Percentiles rank a stretch among this genome's conserved stretches.
Conservation (phyloP, 768 basidiomycete genomes). For the Dacryopinax spathularia region DNA sequence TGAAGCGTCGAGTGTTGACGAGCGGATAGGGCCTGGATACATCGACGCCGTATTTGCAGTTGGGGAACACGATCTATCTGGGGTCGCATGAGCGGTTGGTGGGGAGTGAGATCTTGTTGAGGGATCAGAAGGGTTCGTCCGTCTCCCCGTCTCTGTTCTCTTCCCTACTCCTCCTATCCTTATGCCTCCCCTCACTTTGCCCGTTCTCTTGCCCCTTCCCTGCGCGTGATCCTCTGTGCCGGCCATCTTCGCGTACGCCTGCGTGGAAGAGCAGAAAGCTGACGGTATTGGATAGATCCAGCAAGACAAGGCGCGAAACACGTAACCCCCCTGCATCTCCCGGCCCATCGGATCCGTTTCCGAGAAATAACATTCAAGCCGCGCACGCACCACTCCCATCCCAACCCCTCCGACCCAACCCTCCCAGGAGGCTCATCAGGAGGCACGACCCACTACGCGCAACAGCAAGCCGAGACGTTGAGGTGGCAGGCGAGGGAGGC, state of each 20-base stretch:
- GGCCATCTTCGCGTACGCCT: too few species aligned
- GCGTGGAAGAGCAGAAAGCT: too few species aligned
- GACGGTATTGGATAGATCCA: background rate
- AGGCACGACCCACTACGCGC: too few species aligned
- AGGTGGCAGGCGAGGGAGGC: too few species aligned
- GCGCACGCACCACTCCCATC: too few species aligned
- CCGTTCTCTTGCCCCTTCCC: background rate
- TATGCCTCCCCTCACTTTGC: background rate
- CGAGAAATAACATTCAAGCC: background rate
- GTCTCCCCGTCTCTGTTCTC: background rate
- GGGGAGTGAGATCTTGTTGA: background rate
- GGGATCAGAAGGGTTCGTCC: background rate
- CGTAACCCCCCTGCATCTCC: background rate
- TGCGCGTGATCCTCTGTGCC: background rate
- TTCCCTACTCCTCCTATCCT: background rate
- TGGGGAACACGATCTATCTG: background rate
- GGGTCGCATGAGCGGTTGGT: background rate
- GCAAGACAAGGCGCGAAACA: background rate
- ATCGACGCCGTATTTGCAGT: background rate
- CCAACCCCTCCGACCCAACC: too few species aligned
- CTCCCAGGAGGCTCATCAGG: too few species aligned
- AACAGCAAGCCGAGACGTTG: too few species aligned
- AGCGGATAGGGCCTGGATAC: background rate
- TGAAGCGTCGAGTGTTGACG: background rate
- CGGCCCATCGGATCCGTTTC: background rate